Evolutionary conservation across 2,329 filamentous ascomycete genomes (phyloP), one percentile per base, ranked within the genome.

Genomic region (Penicillium frequentans): DNA sequence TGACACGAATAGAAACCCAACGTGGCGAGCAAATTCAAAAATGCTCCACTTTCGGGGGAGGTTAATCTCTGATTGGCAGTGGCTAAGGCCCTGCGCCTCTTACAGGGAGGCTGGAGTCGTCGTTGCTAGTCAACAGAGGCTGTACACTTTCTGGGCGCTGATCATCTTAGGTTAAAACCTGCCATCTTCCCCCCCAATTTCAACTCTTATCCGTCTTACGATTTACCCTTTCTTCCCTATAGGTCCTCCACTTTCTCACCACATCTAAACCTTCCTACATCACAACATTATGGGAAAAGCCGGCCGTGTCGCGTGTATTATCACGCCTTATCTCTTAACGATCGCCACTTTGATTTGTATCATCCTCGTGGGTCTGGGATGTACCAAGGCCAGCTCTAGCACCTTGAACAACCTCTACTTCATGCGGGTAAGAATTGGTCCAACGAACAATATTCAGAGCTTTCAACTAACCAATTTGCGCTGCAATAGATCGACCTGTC

Each of bases 291-390:
- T 90, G 87, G 86, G 86, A 61, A 87, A 88, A 78, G 82, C 84
- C 70, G 93, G 91, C 66, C 86, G 93, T 71, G 86, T 93, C 68
- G 80, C 90, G 74, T 97, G 92, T 78, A 95, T 98, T 77, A 85
- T 90, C 77, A 81, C 92, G 80, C 93, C 93, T 59, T 92, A 96
- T 77, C 81, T 85, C 63, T 84, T 96, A 70, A 93, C 91, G 21
- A 78, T 95, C 67, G 89, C 84, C 62, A 88, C 90, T 57, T 81
- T 97, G 68, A 78, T 95, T 68, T 89, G 89, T 66, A 74, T 87
- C 54, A 68, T 84, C 48, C 70, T 88, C 39, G 80, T 88, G 52
- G 81, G 84, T 61, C 64, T 86, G 50, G 84, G 83, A 35, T 83
- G 84, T 64, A 81, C 82, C 58, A 81, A 81, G 64, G 78, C 80